Evolutionary conservation across 768 basidiomycete genomes (phyloP), one percentile per base, ranked within the genome.

Genomic region (Boletus subparvulus): DNA sequence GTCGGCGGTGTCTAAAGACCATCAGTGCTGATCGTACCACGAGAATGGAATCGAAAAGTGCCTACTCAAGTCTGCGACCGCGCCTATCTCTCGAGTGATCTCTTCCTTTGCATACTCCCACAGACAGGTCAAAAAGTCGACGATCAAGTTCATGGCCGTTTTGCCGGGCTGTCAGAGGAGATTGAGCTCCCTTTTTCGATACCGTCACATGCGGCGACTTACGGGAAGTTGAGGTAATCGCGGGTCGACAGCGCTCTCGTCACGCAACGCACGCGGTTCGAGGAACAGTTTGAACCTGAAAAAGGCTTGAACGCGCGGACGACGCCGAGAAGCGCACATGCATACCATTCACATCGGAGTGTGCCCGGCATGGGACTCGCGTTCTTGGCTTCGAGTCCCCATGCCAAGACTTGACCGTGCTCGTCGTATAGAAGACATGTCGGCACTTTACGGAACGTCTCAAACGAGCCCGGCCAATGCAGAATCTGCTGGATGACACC

Each of bases 311-410:
- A 52, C 48, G 45, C 11, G n/a, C n/a, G 33, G n/a, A 43, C 36
- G 17, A 51, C 16, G 16, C 12, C 10, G 39, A 53, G 48, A 33
- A 61, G 47, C n/a, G 45, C 6, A 28, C 0, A 37, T 17, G 73
- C 53, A 16, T 9, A 80, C 83, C 82, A 82, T 73, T 83, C 83
- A 52, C 80, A 85, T 55, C 77, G 80, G 48, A 75, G 75, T 12
- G 83, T 84, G 8, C 90, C 89, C 4, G 81, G 77, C 74, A 86
- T 80, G 3, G 84, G 83, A 21, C 82, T 81, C 3, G 88, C 82
- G 63, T 88, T 90, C 77, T 93, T 93, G 4, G 92, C 92, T 74
- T 93, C 89, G 48, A 93, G 73, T 1, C 92, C 92, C 92, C 92
- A 94, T 6, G 89, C 87, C 24, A 91, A 64, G 2, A 94, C 85